phyloP scores from a whole-genome alignment of 495 filamentous ascomycete genomes.

The Astrocystis sublimbata region DNA sequence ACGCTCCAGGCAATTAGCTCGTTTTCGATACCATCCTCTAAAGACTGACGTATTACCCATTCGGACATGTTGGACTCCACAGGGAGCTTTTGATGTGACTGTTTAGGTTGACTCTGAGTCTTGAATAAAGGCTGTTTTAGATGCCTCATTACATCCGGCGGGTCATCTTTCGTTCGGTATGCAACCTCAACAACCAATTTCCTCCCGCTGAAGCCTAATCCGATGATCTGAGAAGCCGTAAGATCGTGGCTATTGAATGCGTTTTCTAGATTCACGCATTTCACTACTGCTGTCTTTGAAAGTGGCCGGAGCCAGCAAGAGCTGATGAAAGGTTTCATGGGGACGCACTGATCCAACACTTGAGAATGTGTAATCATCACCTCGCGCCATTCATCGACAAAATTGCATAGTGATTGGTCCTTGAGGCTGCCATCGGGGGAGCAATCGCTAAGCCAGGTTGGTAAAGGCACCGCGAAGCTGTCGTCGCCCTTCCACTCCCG shows the following conservation, averaged over 20 bases:
- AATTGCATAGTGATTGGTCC: conserved; percentile 9
- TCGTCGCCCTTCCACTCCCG: conserved; percentile 2
- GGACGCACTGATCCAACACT: background rate
- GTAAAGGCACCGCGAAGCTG: conserved; percentile 4
- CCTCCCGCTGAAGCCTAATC: conserved; percentile 2
- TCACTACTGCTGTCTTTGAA: background rate
- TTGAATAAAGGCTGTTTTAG: conserved; percentile 1
- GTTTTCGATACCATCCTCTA: background rate
- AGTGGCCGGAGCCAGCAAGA: conserved; percentile 6
- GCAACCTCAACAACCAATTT: conserved; percentile 5
- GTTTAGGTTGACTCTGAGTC: background rate
- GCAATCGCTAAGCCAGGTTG: conserved; percentile 1
- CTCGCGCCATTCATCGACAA: conserved; percentile 9
- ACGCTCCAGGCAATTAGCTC: conserved; percentile 6
- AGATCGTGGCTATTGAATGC: background rate
- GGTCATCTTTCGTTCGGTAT: background rate
- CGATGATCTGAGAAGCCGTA: background rate
- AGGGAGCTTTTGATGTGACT: background rate
- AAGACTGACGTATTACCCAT: background rate
- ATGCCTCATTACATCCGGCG: background rate
- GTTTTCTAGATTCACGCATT: background rate
- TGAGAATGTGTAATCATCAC: conserved; percentile 2
- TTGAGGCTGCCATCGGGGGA: background rate
- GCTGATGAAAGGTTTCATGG: background rate
- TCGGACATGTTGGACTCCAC: background rate